A percentile compares a stretch with the other conserved stretches of the same genome.
Evolutionary conservation across 139 green algal species (phyloP).

Genomic region (Chlorella sp.): DNA sequence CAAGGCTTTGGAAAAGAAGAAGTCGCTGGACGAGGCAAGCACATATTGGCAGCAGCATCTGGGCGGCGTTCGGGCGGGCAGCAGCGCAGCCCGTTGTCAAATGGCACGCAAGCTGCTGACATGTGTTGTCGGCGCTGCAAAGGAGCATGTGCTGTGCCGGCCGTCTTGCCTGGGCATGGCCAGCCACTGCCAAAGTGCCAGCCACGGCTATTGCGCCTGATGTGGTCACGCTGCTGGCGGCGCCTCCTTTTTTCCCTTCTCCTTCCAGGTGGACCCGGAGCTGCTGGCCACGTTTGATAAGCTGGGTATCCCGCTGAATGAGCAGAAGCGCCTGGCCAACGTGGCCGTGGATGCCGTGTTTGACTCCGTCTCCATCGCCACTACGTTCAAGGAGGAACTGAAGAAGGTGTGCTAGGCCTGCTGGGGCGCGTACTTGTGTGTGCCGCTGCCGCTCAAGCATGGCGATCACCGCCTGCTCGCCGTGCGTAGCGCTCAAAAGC

Average conservation of each 20-base stretch:
- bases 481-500: too few relatives aligned
- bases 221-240: too few relatives aligned
- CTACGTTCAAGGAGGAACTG: conserved; percentile 97
- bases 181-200: too few relatives aligned
- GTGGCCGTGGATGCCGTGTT: conserved; percentile 99
- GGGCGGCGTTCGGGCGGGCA: too few relatives aligned
- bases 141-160: too few relatives aligned
- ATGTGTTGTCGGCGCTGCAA: too few relatives aligned
- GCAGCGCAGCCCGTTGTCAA: too few relatives aligned
- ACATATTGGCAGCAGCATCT: too few relatives aligned
- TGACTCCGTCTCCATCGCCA: conserved; percentile 98
- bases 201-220: too few relatives aligned
- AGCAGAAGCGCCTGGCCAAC: conserved; percentile 99
- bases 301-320: conserved; percentile 96
- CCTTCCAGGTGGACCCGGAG: conserved; percentile 89
- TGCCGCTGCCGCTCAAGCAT: neutral
- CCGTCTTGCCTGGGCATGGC: too few relatives aligned
- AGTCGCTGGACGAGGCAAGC: conserved; percentile 83
- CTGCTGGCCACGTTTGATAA: conserved; percentile 97
- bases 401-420: conserved; percentile 57
- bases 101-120: too few relatives aligned
- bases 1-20: conserved; percentile 93
- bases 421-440: neutral
- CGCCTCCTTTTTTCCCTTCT: neutral
- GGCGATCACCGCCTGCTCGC: too few relatives aligned